phyloP scores from a whole-genome alignment of 2,329 filamentous ascomycete genomes.

The Chlorencoelia australis region DNA sequence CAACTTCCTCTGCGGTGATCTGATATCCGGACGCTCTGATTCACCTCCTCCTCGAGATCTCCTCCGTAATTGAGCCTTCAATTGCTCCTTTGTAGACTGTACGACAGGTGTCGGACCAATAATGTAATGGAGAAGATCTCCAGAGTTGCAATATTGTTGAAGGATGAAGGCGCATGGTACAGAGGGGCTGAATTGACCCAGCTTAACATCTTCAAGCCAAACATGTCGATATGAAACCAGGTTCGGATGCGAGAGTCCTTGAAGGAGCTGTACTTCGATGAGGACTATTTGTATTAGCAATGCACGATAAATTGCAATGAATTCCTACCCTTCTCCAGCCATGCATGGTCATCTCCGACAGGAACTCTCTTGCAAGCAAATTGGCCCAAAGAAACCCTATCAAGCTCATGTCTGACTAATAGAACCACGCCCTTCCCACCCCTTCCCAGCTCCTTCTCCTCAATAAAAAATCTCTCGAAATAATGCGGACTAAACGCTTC shows the following conservation, averaged over 20 bases:
- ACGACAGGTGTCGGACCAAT: constrained; percentile 55
- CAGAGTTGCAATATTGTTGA: constrained; percentile 93
- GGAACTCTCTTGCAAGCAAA: constrained; percentile 97
- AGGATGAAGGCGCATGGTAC: constrained; percentile 95
- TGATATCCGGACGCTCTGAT: constrained; percentile 41
- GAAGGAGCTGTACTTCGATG: constrained; percentile 84
- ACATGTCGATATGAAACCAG: constrained; percentile 94
- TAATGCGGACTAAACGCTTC: constrained; percentile 88
- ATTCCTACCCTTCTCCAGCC: constrained; percentile 65
- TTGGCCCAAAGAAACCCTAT: constrained; percentile 76
- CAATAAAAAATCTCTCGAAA: constrained; percentile 86
- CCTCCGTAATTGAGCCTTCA: constrained; percentile 80
- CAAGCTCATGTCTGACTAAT: constrained; percentile 85
- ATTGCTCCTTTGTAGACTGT: constrained; percentile 62
- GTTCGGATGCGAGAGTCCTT: constrained; percentile 87
- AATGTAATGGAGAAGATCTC: constrained; percentile 82
- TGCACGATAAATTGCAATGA: neutral
- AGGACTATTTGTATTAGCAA: constrained; percentile 42
- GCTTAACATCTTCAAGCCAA: constrained; percentile 83
- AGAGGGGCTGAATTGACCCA: constrained; percentile 78
- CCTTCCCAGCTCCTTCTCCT: constrained; percentile 74
- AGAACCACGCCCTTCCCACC: constrained; percentile 93
- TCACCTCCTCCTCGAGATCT: constrained; percentile 66
- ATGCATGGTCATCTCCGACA: constrained; percentile 86
- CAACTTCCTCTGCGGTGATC: constrained; percentile 29